Base-by-base conservation (phyloP, 192 early-diverging fungal genomes). In the Dissophora ornata region DNA sequence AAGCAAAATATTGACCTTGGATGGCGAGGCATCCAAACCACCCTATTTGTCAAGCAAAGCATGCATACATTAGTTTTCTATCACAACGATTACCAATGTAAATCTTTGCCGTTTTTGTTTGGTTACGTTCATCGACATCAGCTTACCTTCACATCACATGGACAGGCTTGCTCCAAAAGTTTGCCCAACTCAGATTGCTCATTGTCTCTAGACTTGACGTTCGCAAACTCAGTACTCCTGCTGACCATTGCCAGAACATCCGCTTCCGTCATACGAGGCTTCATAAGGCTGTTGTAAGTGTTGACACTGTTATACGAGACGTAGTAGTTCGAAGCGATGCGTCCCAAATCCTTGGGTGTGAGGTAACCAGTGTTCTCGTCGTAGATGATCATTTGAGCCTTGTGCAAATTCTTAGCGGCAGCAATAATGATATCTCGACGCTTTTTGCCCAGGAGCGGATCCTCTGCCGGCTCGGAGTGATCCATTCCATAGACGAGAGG, bases 1-100 rank as follows among this genome's bases (percentile, higher is more conserved):
- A 46, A 99, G 83, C 34, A 99, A 62, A 65, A 99, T 90, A 83
- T 97, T 99, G 32, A 95, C 90, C 74, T 99, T 99, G 32, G 94
- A 96, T 41, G 91, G 86, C 21, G 84, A 87, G n/a, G 87, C 89
- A 57, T 97, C 94, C 12, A 85, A 78, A 6, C 91, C 90, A 36
- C 95, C 94, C 88, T 91, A 62, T 28, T 18, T 11, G 44, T 47
- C 46, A 8, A 49, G 32, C n/a, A 64, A n/a, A 59, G 26, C 9
- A 49, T 32, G 32, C 28, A 13, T 2, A n/a, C n/a, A n/a, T n/a
- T n/a, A n/a, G n/a, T n/a, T n/a, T n/a, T n/a, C n/a, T n/a, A n/a
- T n/a, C n/a, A n/a, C n/a, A n/a, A n/a, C n/a, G n/a, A n/a, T n/a
- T n/a, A n/a, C n/a, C n/a, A n/a, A n/a, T n/a, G n/a, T n/a, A n/a